These are phyloP conservation scores for Parachaetomium inaequale DNA, from an alignment of 495 filamentous ascomycete genomes.

Conservation along the genomic window DNA sequence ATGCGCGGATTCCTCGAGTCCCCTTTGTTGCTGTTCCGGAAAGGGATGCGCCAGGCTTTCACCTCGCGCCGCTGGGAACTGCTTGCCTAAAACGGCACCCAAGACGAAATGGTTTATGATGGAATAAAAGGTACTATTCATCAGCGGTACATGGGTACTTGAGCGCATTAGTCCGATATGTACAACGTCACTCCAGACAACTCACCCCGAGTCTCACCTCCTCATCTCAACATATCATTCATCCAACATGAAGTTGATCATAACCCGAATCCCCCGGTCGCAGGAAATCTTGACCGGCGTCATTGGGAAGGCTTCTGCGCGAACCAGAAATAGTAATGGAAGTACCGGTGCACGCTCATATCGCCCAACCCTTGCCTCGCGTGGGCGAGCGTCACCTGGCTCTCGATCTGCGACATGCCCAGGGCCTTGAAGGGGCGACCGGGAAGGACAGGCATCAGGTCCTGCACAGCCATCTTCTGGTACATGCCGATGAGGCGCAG, in stretches of 20 bases:
- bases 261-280: neutral
- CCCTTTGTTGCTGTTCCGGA: slow-evolving; percentile 8
- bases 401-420: slow-evolving; percentile 32
- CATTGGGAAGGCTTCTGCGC: slow-evolving; percentile 32
- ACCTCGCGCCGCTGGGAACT: neutral
- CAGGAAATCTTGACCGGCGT: neutral
- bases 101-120: neutral
- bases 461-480: slow-evolving; percentile 45
- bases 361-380: slow-evolving; percentile 33
- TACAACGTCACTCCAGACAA: neutral
- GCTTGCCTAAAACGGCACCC: neutral
- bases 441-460: slow-evolving; percentile 50
- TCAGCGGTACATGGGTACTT: neutral
- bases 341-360: slow-evolving; percentile 34
- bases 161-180: neutral
- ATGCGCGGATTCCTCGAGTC: too few relatives aligned
- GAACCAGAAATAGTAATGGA: slow-evolving; percentile 40
- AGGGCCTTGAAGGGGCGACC: slow-evolving; percentile 47
- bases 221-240: neutral
- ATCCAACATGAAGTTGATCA: neutral
- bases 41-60: neutral
- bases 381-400: slow-evolving; percentile 30
- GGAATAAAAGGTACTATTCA: neutral
- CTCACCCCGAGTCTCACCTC: neutral
- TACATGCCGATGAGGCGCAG: slow-evolving; percentile 54